A percentile compares a stretch with the other conserved stretches of the same genome.
Evolutionary conservation across 2,329 filamentous ascomycete species (phyloP).

Genomic region (Calonectria hongkongensis): DNA sequence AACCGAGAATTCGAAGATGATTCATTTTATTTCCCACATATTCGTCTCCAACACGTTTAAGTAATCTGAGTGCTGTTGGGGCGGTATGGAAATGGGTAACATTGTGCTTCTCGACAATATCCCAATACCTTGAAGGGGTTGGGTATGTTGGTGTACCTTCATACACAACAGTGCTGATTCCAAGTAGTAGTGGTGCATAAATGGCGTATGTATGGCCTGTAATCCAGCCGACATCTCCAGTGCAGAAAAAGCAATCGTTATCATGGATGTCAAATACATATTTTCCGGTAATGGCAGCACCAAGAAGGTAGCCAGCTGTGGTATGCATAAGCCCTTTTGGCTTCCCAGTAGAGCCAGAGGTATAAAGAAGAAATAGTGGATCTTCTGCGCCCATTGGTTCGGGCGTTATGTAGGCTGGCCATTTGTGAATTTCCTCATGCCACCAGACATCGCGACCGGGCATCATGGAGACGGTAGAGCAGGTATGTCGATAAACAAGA

Average conservation of each 20-base stretch:
- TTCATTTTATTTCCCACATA: background rate
- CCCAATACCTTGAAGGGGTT: background rate
- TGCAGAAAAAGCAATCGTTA: background rate
- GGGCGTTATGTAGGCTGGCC: constrained; percentile 2
- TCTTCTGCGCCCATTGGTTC: background rate
- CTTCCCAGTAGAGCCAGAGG: background rate
- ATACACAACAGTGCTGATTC: background rate
- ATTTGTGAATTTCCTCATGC: background rate
- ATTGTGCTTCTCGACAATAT: background rate
- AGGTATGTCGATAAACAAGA: background rate
- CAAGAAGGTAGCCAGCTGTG: background rate
- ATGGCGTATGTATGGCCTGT: constrained; percentile 7
- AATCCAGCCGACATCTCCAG: background rate
- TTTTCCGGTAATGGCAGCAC: background rate
- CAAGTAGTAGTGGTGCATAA: constrained; percentile 1
- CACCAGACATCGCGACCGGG: constrained; percentile 1
- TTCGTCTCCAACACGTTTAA: background rate
- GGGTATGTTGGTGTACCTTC: background rate
- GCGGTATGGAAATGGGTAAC: constrained; percentile 1
- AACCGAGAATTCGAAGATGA: background rate
- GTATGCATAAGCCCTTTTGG: constrained; percentile 5
- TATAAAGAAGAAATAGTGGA: background rate
- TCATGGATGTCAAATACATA: constrained; percentile 1
- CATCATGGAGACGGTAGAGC: background rate
- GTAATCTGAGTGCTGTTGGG: background rate